A percentile compares a stretch with the other conserved stretches of the same genome.
Evolutionary conservation across 345 rosid genomes (phyloP).

Genomic region (Eucalyptus lansdowneana): DNA sequence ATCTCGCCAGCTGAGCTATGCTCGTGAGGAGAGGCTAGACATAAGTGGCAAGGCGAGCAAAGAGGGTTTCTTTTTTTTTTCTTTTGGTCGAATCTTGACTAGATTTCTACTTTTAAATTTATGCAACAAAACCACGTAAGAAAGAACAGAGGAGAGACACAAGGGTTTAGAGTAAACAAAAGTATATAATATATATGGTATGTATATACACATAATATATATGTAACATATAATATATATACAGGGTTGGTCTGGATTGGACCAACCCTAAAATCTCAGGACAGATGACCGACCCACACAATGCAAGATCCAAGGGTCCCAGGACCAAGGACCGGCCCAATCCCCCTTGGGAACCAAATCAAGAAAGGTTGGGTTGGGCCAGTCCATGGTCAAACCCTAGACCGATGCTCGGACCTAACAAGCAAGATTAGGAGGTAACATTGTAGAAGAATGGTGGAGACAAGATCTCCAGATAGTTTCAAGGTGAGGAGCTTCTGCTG

Average conservation of each 20-base stretch:
- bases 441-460: neutral
- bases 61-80: too few species aligned
- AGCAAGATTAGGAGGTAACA: neutral
- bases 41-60: neutral
- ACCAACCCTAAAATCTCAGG: neutral
- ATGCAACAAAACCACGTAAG: neutral
- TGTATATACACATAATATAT: neutral
- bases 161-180: neutral
- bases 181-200: neutral
- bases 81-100: neutral
- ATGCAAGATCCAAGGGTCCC: neutral
- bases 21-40: neutral
- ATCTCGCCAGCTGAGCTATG: neutral
- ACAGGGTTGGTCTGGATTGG: too few species aligned
- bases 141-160: neutral
- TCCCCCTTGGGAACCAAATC: neutral
- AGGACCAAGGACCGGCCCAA: neutral
- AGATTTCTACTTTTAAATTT: neutral
- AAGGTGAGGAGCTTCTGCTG: neutral
- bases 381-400: too few species aligned
- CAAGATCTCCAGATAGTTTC: neutral
- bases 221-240: too few species aligned
- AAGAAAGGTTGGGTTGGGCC: neutral
- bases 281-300: neutral
- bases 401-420: neutral